phyloP scores from a whole-genome alignment of 768 basidiomycete species.

The Cystobasidium onofrii region DNA sequence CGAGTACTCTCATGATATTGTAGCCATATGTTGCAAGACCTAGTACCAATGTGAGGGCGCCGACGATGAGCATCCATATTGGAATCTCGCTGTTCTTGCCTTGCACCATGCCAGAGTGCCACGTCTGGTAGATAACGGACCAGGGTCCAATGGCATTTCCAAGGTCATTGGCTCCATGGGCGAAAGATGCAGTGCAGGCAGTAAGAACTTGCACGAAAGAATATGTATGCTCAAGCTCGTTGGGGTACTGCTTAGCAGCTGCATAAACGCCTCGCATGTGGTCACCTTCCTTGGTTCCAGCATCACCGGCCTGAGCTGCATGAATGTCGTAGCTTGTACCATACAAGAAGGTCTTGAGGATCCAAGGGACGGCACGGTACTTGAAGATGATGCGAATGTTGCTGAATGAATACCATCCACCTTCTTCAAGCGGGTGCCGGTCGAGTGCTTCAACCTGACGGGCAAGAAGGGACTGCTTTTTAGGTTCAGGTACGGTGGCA shows the following conservation, averaged over 20 bases:
- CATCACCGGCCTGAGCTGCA: slow-evolving; percentile 22
- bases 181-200: slow-evolving; percentile 49
- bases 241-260: slow-evolving; percentile 46
- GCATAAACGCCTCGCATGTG: slow-evolving; percentile 45
- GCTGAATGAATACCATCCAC: slow-evolving; percentile 45
- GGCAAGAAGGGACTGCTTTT: slow-evolving; percentile 24
- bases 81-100: slow-evolving; percentile 44
- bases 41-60: slow-evolving; percentile 42
- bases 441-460: slow-evolving; percentile 42
- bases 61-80: slow-evolving; percentile 47
- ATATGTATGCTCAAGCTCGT: slow-evolving; percentile 49
- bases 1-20: slow-evolving; percentile 38
- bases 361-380: slow-evolving; percentile 41
- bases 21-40: slow-evolving; percentile 43
- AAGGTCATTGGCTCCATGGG: slow-evolving; percentile 50
- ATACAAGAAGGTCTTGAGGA: slow-evolving; percentile 33
- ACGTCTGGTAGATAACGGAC: slow-evolving; percentile 47
- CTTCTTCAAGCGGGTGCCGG: slow-evolving; percentile 42
- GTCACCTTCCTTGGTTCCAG: slow-evolving; percentile 41
- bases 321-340: slow-evolving; percentile 42
- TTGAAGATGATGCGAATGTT: slow-evolving; percentile 46
- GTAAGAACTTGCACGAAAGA: slow-evolving; percentile 49
- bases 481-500: too few relatives aligned
- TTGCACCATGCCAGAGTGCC: slow-evolving; percentile 43
- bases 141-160: slow-evolving; percentile 46